These are phyloP conservation scores for Xerocomellus chrysenteron DNA, from an alignment of 768 basidiomycete genomes.

Conservation along the genomic window DNA sequence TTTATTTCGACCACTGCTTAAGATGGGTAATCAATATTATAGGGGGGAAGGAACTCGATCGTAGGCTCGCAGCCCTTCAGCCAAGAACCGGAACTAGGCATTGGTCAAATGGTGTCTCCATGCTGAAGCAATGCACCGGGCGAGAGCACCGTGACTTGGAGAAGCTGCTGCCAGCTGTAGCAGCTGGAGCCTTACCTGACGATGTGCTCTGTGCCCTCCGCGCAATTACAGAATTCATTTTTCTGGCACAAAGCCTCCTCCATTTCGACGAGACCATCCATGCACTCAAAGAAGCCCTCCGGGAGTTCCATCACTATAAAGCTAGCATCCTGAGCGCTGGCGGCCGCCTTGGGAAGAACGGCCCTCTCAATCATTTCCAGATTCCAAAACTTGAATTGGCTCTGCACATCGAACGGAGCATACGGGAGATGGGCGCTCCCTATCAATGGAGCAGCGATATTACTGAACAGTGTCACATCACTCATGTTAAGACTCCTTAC, in stretches of 20 bases:
- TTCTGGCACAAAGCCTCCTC: constrained; percentile 30
- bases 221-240: constrained; percentile 39
- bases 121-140: constrained; percentile 2
- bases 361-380: constrained; percentile 1
- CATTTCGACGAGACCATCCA: background rate
- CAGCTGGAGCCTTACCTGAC: constrained; percentile 17
- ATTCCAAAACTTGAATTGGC: constrained; percentile 26
- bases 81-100: constrained; percentile 1
- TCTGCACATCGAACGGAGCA: constrained; percentile 19
- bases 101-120: constrained; percentile 4
- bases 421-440: constrained; percentile 29
- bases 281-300: background rate
- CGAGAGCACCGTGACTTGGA: constrained; percentile 4
- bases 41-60: constrained; percentile 25
- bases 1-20: constrained; percentile 22
- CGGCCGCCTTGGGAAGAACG: constrained; percentile 1
- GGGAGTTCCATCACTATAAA: constrained; percentile 7
- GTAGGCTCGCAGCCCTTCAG: constrained; percentile 21
- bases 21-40: constrained; percentile 11
- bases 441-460: constrained; percentile 18
- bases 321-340: background rate
- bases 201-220: constrained; percentile 34
- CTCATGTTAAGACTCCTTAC: constrained; percentile 6
- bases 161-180: background rate
- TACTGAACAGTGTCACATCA: constrained; percentile 11